phyloP scores from a whole-genome alignment of 2,329 filamentous ascomycete genomes.

The Pseudocercospora fuligena region DNA sequence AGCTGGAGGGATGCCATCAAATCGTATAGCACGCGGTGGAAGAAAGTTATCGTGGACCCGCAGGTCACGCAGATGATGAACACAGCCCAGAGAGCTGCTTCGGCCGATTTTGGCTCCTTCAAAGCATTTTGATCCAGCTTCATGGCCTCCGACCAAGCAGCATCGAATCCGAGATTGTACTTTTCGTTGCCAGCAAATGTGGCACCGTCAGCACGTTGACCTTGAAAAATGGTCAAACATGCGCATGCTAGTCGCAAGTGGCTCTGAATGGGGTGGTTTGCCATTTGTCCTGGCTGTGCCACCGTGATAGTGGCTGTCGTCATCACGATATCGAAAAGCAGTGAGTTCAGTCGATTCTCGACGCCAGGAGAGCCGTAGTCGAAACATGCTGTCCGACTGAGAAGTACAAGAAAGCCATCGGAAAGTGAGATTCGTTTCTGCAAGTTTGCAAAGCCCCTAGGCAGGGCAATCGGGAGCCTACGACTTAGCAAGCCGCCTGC shows the following conservation, averaged over 20 bases:
- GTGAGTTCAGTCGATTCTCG: conserved; percentile 37
- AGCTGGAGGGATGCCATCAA: conserved; percentile 38
- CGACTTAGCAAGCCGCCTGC: conserved; percentile 25
- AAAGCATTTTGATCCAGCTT: conserved; percentile 36
- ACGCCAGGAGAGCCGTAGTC: conserved; percentile 40
- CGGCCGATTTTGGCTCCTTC: conserved; percentile 38
- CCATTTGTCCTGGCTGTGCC: conserved; percentile 16
- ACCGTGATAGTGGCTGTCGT: conserved; percentile 29
- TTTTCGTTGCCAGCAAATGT: conserved; percentile 36
- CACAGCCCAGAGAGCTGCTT: conserved; percentile 40
- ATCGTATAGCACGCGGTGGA: conserved; percentile 31
- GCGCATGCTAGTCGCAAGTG: conserved; percentile 40
- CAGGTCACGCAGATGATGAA: conserved; percentile 43
- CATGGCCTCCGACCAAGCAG: conserved; percentile 39
- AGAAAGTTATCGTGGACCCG: conserved; percentile 33
- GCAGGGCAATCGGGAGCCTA: conserved; percentile 38
- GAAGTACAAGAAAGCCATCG: conserved; percentile 34
- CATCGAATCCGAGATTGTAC: conserved; percentile 38
- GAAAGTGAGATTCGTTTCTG: conserved; percentile 36
- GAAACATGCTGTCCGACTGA: conserved; percentile 42
- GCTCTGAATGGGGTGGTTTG: conserved; percentile 37
- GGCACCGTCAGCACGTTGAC: conserved; percentile 36
- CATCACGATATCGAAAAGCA: conserved; percentile 40
- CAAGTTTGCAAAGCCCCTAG: conserved; percentile 39
- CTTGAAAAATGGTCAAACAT: conserved; percentile 41